Evolutionary conservation across 495 filamentous ascomycete species (phyloP).

Genomic region (Podospora conica): DNA sequence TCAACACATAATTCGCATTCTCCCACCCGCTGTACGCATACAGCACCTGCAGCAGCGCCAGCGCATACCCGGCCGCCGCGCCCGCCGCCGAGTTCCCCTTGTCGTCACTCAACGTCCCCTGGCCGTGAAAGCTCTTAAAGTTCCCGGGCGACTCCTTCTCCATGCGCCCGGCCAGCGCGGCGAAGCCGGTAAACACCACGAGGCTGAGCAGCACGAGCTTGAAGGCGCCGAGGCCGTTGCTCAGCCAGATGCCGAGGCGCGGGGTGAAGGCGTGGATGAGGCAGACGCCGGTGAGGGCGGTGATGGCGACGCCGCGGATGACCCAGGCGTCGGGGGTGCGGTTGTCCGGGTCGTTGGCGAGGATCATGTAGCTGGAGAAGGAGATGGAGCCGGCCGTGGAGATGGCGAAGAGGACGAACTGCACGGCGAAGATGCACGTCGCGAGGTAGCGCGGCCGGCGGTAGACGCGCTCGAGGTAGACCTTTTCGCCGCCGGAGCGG

Average conservation of each 20-base stretch:
- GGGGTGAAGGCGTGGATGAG: slow-evolving; percentile 51
- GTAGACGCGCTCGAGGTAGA: slow-evolving; percentile 33
- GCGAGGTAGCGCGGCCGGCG: slow-evolving; percentile 29
- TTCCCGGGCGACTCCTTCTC: slow-evolving; percentile 19
- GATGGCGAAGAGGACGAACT: slow-evolving; percentile 35
- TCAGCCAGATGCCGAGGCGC: slow-evolving; percentile 57
- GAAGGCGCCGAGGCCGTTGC: slow-evolving; percentile 56
- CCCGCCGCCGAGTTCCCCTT: slow-evolving; percentile 1
- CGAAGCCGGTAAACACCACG: slow-evolving; percentile 55
- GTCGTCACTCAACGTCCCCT: neutral
- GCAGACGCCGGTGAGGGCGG: slow-evolving; percentile 47
- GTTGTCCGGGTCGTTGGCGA: slow-evolving; percentile 12
- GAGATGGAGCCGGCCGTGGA: slow-evolving; percentile 29
- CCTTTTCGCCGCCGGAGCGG: slow-evolving; percentile 31
- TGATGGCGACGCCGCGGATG: slow-evolving; percentile 28
- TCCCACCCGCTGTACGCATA: slow-evolving; percentile 57
- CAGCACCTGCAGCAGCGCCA: slow-evolving; percentile 55
- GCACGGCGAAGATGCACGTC: slow-evolving; percentile 35
- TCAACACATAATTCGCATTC: slow-evolving; percentile 52
- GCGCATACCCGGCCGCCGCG: slow-evolving; percentile 40
- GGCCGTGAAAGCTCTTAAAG: slow-evolving; percentile 46
- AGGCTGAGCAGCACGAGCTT: slow-evolving; percentile 57
- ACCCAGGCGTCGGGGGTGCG: slow-evolving; percentile 20
- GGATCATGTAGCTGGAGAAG: slow-evolving; percentile 31
- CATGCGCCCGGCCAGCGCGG: slow-evolving; percentile 25